phyloP scores from a whole-genome alignment of 2,329 filamentous ascomycete genomes.

The Ascochyta viciae-villosae region DNA sequence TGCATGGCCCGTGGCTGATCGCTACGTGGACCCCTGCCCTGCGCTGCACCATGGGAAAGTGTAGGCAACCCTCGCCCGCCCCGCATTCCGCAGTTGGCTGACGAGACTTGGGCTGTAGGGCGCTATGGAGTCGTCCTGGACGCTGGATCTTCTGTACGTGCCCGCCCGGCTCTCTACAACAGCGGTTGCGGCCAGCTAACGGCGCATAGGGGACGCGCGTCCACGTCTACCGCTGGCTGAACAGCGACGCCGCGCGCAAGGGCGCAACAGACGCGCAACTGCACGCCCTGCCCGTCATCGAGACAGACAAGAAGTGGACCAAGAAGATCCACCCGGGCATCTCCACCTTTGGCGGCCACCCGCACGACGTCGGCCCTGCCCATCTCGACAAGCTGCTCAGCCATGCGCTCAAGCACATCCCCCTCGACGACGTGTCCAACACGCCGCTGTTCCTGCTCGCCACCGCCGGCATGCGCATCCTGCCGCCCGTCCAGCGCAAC shows the following conservation, averaged over 20 bases:
- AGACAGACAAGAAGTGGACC: slow-evolving; percentile 85
- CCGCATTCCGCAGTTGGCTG: slow-evolving; percentile 25
- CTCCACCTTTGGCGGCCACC: slow-evolving; percentile 83
- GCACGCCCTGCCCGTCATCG: slow-evolving; percentile 76
- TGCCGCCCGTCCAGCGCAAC: slow-evolving; percentile 75
- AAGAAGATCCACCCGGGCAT: slow-evolving; percentile 92
- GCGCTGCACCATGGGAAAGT: slow-evolving; percentile 51
- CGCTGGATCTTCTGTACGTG: slow-evolving; percentile 85
- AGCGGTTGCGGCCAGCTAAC: slow-evolving; percentile 24
- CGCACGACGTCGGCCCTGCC: slow-evolving; percentile 77
- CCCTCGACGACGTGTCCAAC: slow-evolving; percentile 74
- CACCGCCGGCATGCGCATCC: slow-evolving; percentile 90
- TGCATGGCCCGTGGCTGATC: slow-evolving; percentile 37
- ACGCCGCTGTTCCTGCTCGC: slow-evolving; percentile 96
- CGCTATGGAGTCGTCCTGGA: slow-evolving; percentile 94
- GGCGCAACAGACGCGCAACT: slow-evolving; percentile 67
- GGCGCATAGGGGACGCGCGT: slow-evolving; percentile 76
- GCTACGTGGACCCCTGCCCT: slow-evolving; percentile 18
- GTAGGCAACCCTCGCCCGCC: slow-evolving; percentile 40
- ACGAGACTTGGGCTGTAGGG: slow-evolving; percentile 51
- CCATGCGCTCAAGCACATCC: slow-evolving; percentile 81
- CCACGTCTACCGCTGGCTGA: slow-evolving; percentile 93
- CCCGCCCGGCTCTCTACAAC: neutral
- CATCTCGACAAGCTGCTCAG: slow-evolving; percentile 81
- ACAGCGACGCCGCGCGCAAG: slow-evolving; percentile 71